Base-by-base conservation (phyloP, 768 basidiomycete species). In the Multifurca ochricompacta region DNA sequence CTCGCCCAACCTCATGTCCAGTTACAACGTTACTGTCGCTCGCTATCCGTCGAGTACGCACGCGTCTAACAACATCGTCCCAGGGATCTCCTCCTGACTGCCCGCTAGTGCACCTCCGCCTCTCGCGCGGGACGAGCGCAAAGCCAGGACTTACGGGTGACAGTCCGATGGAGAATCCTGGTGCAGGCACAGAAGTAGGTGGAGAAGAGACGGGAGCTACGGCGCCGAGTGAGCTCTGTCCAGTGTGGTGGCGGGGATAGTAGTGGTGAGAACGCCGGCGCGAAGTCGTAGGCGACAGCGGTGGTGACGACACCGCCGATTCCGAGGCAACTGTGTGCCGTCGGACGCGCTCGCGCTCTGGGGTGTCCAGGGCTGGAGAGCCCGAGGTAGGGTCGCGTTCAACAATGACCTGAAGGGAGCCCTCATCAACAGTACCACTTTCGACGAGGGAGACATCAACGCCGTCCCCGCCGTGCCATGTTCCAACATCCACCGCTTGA, bases 91-190 rank as follows among this genome's bases (percentile, higher is more conserved):
- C 25, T 27, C 52, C 34, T 36, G 36, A 31, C 27, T 59, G 43
- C 31, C 71, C 73, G 59, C 73, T 78, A 10, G 67, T 53, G 54
- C 74, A 68, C 59, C 79, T 67, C 58, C 77, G 69, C 61, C 80
- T 68, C 59, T 78, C 75, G 43, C 70, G 66, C 19, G 83, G 83
- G 48, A 80, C 72, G 42, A 86, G 75, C n/a, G 76, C 73, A 61
- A 88, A 89, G n/a, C 87, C 87, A 30, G 87, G 87, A 62, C 83
- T 85, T 51, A 83, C 70, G 14, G 87, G 83, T 23, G 84, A 85
- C 36, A 89, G 63, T 4, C 87, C 87, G 59, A 89, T 87, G 60
- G 83, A 81, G 69, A 89, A 81, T 6, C 85, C 87, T 4, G 64
- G 59, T 7, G 66, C 60, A 40, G 62, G 51, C 8, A 59, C 46